Base-by-base conservation (phyloP, 768 basidiomycete species). In the Boletus sp. region DNA sequence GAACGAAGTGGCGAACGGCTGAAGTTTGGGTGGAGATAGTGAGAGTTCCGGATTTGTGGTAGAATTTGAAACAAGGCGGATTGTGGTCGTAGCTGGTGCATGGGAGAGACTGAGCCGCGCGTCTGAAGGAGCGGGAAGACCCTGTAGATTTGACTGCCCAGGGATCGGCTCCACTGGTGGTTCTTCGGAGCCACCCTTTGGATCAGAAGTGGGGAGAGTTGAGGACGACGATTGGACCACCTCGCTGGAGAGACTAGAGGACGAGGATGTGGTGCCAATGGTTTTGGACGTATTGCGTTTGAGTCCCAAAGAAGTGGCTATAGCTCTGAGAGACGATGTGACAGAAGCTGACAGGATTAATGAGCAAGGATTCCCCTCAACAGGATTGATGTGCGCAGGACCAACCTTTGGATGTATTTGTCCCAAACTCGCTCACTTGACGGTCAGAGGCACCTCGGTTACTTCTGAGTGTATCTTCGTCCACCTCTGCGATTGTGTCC, bases 251-350 rank as follows among this genome's bases (percentile, higher is more conserved):
- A 66, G 54, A 46, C 62, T 61, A 27, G 70, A 66, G 29, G 74
- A 72, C 10, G 74, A 71, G 10, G 72, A 69, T 11, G 58, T 39
- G 0, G 56, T 52, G 29, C 29, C 46, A 17, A 33, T 41, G 33
- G 45, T 43, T 49, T 66, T 64, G 29, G 58, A 54, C 29, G 27
- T 29, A 34, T 72, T 66, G 29, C 83, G 83, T 68, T 84, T 88
- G 62, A 90, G 77, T 38, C 87, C 86, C 29, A 90, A 74, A 13
- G 90, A 89, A 39, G 75, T 84, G n/a, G 87, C 90, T 39, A 93
- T 74, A 0, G 86, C 83, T 66, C 79, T 86, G 57, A 93, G 79
- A 35, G 90, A 92, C 1, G 89, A 89, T 41, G 77, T 74, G 15
- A 90, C 81, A n/a, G 82, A 77, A 35, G 75, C 83, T 87, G 67